A percentile compares a stretch with the other conserved stretches of the same genome.
Evolutionary conservation across 352 stramenopile species (phyloP).

Genomic region (Globisporangium cystogenes): DNA sequence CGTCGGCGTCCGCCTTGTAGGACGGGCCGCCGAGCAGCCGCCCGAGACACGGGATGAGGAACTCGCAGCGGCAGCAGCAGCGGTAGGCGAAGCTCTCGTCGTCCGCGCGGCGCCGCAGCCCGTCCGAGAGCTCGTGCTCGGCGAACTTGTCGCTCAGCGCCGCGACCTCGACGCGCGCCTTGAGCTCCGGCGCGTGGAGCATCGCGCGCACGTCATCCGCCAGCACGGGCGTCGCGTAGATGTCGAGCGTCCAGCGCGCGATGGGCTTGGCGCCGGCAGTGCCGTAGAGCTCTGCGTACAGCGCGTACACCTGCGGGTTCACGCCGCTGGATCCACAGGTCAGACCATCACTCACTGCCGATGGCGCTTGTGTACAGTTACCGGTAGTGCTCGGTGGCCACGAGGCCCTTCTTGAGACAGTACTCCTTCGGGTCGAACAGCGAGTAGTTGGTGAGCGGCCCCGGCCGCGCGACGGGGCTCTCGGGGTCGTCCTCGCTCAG

Average conservation of each 20-base stretch:
- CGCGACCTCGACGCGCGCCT: constrained; percentile 52
- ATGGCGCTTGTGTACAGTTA: no score
- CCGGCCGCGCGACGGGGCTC: constrained; percentile 37
- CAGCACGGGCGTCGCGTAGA: constrained; percentile 75
- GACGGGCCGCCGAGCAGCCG: constrained; percentile 64
- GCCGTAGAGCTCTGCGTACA: constrained; percentile 76
- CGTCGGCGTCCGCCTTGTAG: constrained; percentile 41
- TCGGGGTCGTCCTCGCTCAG: constrained; percentile 57
- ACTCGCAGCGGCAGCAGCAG: constrained; percentile 74
- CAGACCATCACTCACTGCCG: no score
- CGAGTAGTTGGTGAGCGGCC: constrained; percentile 62
- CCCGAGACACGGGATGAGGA: constrained; percentile 61
- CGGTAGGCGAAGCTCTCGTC: constrained; percentile 58
- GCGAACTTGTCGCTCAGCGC: constrained; percentile 57
- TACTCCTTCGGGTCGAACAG: constrained; percentile 74
- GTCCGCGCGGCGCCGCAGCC: constrained; percentile 1
- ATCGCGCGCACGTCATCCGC: constrained; percentile 73
- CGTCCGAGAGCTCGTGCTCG: constrained; percentile 12
- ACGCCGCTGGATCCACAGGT: no score
- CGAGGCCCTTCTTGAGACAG: constrained; percentile 47
- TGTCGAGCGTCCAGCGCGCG: constrained; percentile 66
- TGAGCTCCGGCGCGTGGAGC: constrained; percentile 54
- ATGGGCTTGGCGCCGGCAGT: constrained; percentile 60
- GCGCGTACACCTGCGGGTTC: constrained; percentile 69
- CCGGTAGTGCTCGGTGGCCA: constrained; percentile 68